These are phyloP conservation scores for Cornus kousa DNA, from an alignment of 148 eudicot species.

Conservation along the genomic window DNA sequence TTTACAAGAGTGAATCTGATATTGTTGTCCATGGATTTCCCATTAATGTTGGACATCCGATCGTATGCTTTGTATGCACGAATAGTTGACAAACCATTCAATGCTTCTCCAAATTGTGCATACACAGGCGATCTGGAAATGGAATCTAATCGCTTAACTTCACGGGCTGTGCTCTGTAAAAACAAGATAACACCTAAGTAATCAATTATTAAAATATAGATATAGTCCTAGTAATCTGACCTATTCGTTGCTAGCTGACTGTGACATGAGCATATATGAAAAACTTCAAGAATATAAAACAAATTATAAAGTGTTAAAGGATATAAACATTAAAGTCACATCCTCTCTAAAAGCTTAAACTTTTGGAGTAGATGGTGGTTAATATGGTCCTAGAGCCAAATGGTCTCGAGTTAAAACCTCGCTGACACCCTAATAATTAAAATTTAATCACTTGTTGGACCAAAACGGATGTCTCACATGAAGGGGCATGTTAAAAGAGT, in stretches of 20 bases:
- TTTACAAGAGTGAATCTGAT: constrained; percentile 67
- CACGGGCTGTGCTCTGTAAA: constrained; percentile 80
- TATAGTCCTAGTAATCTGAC: neutral
- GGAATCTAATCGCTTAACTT: constrained; percentile 79
- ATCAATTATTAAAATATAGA: neutral
- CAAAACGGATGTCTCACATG: no score
- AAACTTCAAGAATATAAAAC: neutral
- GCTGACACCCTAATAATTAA: no score
- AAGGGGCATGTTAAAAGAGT: no score
- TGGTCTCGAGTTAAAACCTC: no score
- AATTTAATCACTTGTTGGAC: no score
- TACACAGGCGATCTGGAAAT: constrained; percentile 72
- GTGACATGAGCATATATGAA: neutral
- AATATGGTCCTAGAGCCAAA: no score
- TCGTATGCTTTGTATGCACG: constrained; percentile 84
- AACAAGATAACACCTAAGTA: neutral
- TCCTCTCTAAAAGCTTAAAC: no score
- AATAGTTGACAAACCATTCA: constrained; percentile 69
- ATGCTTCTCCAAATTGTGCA: constrained; percentile 82
- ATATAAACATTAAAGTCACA: neutral
- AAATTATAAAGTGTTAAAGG: neutral
- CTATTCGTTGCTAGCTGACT: neutral
- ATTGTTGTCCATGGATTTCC: constrained; percentile 79
- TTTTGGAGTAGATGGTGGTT: no score
- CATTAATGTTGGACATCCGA: constrained; percentile 71